Base-by-base conservation (phyloP, 495 filamentous ascomycete species). In the Rhypophila decipiens region DNA sequence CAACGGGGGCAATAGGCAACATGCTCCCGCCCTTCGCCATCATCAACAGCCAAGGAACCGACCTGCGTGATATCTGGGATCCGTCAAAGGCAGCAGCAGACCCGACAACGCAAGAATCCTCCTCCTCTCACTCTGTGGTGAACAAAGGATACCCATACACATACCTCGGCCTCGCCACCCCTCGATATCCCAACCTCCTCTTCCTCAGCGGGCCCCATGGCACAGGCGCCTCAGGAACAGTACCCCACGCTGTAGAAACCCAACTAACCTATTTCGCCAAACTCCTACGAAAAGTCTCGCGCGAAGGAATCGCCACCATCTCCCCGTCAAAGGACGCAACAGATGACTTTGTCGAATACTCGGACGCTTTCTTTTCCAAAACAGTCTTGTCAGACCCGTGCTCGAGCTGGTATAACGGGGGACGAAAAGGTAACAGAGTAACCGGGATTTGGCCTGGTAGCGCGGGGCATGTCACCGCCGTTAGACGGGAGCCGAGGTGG, bases 321-420 rank as follows among this genome's bases (percentile, higher is more conserved):
- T 53, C 47, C 0, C 82, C 83, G 0, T 73, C 69, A 2, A 53
- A 66, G 34, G 48, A 63, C 29, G 83, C 82, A 0, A 66, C 82
- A 0, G 78, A 84, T 46, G 81, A 84, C 39, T 86, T 84, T 49
- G 61, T 82, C 29, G 69, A 75, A 24, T 81, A 80, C 60, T 73
- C 70, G 34, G 80, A 84, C 57, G 65, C 72, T 5, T 85, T 82
- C 59, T 83, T 84, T 57, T 67, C 68, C 7, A 71, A 70, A 18
- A 84, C 79, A 3, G 82, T 84, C 2, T 71, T 79, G 63, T 71
- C 77, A 0, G 77, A 79, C 29, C 74, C 76, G 47, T 88, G 85
- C 63, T 77, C 75, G 39, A 80, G 75, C 2, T 88, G 85, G 85
- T 84, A 84, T 56, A 86, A 87, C 34, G 58, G 81, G 41, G 81